Evolutionary conservation across 768 basidiomycete genomes (phyloP).

Genomic region (Leccinum truebloodii): DNA sequence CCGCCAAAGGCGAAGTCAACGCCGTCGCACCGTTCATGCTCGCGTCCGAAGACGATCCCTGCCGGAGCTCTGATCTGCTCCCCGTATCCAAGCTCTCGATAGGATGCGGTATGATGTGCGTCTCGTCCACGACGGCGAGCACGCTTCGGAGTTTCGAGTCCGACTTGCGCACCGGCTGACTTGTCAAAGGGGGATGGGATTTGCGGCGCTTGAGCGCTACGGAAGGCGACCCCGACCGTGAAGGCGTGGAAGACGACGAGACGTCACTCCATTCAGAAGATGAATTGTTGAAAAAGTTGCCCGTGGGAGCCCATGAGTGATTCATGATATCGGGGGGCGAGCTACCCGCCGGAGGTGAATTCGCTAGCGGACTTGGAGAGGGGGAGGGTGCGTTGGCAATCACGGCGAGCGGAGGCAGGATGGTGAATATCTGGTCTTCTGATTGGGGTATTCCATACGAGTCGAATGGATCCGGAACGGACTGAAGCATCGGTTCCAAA

Average conservation of each 20-base stretch:
- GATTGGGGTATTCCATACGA: constrained; percentile 85
- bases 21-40: constrained; percentile 25
- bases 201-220: constrained; percentile 45
- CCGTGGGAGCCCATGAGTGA: constrained; percentile 53
- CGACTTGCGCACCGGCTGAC: constrained; percentile 50
- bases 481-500: constrained; percentile 87
- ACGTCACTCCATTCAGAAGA: constrained; percentile 57
- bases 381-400: constrained; percentile 67
- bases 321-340: constrained; percentile 36
- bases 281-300: constrained; percentile 49
- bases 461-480: constrained; percentile 91
- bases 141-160: constrained; percentile 71
- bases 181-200: constrained; percentile 46
- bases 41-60: constrained; percentile 27
- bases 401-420: constrained; percentile 80
- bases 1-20: constrained; percentile 18
- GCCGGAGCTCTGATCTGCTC: constrained; percentile 21
- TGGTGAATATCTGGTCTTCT: constrained; percentile 91
- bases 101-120: constrained; percentile 37
- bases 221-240: constrained; percentile 55
- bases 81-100: constrained; percentile 23
- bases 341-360: constrained; percentile 40
- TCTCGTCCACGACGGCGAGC: constrained; percentile 73
- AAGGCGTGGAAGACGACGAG: constrained; percentile 41
- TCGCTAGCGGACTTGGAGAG: constrained; percentile 58